phyloP scores from a whole-genome alignment of 2,329 filamentous ascomycete species.

The Cryphonectria japonica region DNA sequence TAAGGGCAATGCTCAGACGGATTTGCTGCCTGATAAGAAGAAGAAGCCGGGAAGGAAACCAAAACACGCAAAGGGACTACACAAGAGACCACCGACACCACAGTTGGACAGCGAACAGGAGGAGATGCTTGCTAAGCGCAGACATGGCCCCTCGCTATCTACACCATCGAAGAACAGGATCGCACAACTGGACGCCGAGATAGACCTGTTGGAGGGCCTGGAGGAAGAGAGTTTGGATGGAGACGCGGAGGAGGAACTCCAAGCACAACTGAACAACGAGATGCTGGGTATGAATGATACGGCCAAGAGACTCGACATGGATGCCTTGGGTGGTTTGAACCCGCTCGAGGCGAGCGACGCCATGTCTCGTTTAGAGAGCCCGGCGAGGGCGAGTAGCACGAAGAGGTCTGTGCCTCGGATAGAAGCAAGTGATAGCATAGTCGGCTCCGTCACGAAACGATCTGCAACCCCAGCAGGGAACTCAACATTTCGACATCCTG shows the following conservation, averaged over 20 bases:
- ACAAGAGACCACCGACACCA: slow-evolving; percentile 15
- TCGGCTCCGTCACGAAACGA: background rate
- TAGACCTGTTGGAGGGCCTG: slow-evolving; percentile 24
- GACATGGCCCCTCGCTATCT: slow-evolving; percentile 44
- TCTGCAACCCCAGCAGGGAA: background rate
- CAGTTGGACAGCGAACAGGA: slow-evolving; percentile 33
- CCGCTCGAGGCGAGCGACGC: background rate
- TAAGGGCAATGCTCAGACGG: background rate
- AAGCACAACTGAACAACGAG: slow-evolving; percentile 35
- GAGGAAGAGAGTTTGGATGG: slow-evolving; percentile 24
- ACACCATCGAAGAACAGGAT: slow-evolving; percentile 43
- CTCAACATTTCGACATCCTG: background rate
- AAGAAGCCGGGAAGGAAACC: slow-evolving; percentile 28
- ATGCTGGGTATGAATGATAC: background rate
- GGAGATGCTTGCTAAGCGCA: slow-evolving; percentile 35
- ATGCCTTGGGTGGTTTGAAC: slow-evolving; percentile 26
- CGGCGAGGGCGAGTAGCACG: slow-evolving; percentile 30
- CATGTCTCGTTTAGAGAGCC: slow-evolving; percentile 9
- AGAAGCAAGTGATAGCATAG: background rate
- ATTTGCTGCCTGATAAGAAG: slow-evolving; percentile 2
- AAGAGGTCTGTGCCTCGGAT: background rate
- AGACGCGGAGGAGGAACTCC: slow-evolving; percentile 36
- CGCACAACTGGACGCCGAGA: slow-evolving; percentile 34
- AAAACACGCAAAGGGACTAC: slow-evolving; percentile 13
- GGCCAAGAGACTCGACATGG: slow-evolving; percentile 13